Conservation (phyloP, 148 eudicot species). For the Nyssa sinensis region DNA sequence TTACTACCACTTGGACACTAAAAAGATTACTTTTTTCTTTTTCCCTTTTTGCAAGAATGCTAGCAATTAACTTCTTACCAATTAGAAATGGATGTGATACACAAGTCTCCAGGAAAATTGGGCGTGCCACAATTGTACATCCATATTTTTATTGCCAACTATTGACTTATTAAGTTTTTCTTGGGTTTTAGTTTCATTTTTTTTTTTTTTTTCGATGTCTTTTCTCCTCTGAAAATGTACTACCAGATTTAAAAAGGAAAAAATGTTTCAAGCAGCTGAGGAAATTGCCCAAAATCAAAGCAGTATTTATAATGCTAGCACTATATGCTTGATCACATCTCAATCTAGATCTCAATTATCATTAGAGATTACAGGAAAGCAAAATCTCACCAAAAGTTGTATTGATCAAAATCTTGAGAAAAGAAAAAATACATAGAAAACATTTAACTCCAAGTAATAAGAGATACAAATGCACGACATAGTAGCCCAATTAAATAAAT, state of each 20-base stretch:
- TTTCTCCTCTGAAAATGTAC: background rate
- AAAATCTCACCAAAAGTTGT: too few species aligned
- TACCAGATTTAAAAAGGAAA: background rate
- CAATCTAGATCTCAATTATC: background rate
- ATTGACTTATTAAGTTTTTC: background rate
- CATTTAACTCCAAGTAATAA: background rate
- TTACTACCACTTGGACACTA: too few species aligned
- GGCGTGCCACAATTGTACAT: background rate
- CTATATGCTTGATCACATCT: background rate
- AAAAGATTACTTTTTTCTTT: too few species aligned
- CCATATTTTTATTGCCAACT: background rate
- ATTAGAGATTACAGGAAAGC: background rate
- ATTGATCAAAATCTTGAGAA: too few species aligned
- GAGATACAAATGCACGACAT: background rate
- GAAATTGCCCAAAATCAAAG: background rate
- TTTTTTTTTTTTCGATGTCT: too few species aligned
- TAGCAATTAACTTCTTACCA: too few species aligned
- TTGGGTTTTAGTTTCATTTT: too few species aligned
- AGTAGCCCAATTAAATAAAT: background rate
- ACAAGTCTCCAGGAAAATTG: too few species aligned
- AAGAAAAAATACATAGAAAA: background rate
- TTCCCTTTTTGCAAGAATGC: too few species aligned
- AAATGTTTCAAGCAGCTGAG: background rate
- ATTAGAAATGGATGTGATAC: too few species aligned
- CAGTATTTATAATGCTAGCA: background rate